Percentiles rank a stretch among this genome's conserved stretches.
phyloP scores from a whole-genome alignment of 2,329 filamentous ascomycete species.

The Elsinoe australis region DNA sequence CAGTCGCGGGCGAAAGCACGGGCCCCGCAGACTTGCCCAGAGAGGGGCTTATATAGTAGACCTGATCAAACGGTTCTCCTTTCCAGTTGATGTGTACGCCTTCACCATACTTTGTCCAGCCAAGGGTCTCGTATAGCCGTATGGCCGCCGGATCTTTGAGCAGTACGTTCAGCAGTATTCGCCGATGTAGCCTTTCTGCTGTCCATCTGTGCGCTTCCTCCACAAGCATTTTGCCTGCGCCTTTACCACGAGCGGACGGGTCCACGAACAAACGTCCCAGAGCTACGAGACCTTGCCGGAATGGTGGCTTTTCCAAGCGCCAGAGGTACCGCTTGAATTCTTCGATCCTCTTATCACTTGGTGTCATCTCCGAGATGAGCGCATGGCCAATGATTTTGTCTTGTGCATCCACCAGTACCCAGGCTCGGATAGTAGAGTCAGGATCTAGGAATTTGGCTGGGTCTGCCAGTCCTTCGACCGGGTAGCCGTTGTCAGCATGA shows the following conservation, averaged over 20 bases:
- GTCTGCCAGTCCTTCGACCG: slow-evolving; percentile 24
- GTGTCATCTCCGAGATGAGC: slow-evolving; percentile 18
- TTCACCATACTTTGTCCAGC: slow-evolving; percentile 23
- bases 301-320: slow-evolving; percentile 14
- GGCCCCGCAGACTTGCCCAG: too few species aligned
- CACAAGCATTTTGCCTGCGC: slow-evolving; percentile 22
- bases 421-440: slow-evolving; percentile 20
- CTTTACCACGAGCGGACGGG: slow-evolving; percentile 21
- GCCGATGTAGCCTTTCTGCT: slow-evolving; percentile 10
- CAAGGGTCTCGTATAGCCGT: slow-evolving; percentile 23
- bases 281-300: slow-evolving; percentile 20
- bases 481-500: slow-evolving; percentile 24
- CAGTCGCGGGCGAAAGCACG: too few species aligned
- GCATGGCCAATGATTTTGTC: slow-evolving; percentile 23
- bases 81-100: background rate
- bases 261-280: slow-evolving; percentile 26
- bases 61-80: background rate
- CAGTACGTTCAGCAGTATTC: slow-evolving; percentile 24
- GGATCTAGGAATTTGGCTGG: slow-evolving; percentile 17
- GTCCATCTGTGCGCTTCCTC: slow-evolving; percentile 19
- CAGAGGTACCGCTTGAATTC: slow-evolving; percentile 21
- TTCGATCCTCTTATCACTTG: slow-evolving; percentile 10
- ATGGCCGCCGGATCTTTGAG: slow-evolving; percentile 24
- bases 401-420: slow-evolving; percentile 20
- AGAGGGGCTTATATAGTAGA: background rate